Conservation (phyloP, 1,284 basidiomycete genomes). For the Pterulicium gracile region DNA sequence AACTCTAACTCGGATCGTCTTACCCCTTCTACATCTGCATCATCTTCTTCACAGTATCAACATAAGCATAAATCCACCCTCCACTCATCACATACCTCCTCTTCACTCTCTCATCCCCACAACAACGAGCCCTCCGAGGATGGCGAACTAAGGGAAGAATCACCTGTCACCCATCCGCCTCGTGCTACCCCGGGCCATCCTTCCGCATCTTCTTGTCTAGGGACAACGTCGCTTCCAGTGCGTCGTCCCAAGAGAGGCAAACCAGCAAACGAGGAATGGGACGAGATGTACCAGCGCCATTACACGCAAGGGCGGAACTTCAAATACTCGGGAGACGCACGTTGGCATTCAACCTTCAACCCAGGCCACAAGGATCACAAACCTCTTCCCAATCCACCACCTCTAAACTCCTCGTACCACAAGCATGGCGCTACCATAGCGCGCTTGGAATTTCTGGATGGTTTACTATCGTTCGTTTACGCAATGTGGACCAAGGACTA, state of each 20-base stretch:
- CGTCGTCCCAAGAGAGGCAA: constrained; percentile 53
- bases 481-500: constrained; percentile 63
- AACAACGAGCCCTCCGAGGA: constrained; percentile 44
- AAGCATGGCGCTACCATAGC: constrained; percentile 60
- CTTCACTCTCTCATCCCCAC: constrained; percentile 16
- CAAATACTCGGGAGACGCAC: constrained; percentile 66
- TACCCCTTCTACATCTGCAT: constrained; percentile 17
- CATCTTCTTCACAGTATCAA: no score
- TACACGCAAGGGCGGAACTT: constrained; percentile 50
- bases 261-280: constrained; percentile 30
- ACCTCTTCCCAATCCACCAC: constrained; percentile 49
- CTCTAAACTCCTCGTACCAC: constrained; percentile 53
- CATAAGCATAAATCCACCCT: no score
- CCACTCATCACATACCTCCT: constrained; percentile 14
- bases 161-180: constrained; percentile 7
- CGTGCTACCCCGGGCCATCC: constrained; percentile 18
- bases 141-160: constrained; percentile 42
- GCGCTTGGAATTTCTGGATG: constrained; percentile 63
- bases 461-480: constrained; percentile 64
- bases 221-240: constrained; percentile 35
- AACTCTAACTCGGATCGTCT: constrained; percentile 23
- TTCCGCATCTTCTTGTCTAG: constrained; percentile 24
- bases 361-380: constrained; percentile 51
- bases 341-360: constrained; percentile 62
- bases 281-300: constrained; percentile 52